A percentile compares a stretch with the other conserved stretches of the same genome.
Conservation (phyloP, 495 filamentous ascomycete species). For the Hypoxylon cercidicola region DNA sequence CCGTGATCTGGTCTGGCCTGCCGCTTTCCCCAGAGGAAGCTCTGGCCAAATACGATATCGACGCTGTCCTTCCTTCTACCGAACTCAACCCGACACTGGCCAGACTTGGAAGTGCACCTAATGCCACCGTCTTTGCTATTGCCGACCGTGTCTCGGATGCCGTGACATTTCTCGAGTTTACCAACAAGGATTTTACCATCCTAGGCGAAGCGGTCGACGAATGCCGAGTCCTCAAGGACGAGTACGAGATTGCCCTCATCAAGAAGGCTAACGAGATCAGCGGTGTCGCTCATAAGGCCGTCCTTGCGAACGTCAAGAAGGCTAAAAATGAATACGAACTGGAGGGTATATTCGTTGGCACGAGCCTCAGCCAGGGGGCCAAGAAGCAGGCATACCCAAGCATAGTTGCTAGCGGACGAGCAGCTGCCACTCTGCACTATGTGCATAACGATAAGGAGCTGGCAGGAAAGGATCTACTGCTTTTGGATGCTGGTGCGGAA, state of each 20-base stretch:
- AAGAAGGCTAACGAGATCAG: conserved; percentile 85
- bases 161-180: conserved; percentile 71
- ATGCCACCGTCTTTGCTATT: conserved; percentile 73
- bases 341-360: conserved; percentile 77
- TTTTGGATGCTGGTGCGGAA: conserved; percentile 88
- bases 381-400: conserved; percentile 84
- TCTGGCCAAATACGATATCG: conserved; percentile 80
- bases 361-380: conserved; percentile 78
- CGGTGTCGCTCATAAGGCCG: conserved; percentile 76
- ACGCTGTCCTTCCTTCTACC: conserved; percentile 73
- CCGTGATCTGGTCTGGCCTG: conserved; percentile 95
- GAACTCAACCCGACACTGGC: conserved; percentile 75
- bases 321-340: conserved; percentile 84
- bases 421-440: conserved; percentile 90
- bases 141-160: conserved; percentile 72
- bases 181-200: conserved; percentile 66
- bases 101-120: conserved; percentile 53
- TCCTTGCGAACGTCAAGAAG: conserved; percentile 70
- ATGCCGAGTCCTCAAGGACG: conserved; percentile 81
- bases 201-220: conserved; percentile 83
- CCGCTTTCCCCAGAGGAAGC: conserved; percentile 82
- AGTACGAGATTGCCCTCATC: conserved; percentile 85
- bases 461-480: conserved; percentile 73
- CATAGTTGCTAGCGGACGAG: conserved; percentile 80
- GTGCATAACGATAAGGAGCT: conserved; percentile 77